Percentiles rank a stretch among this genome's conserved stretches.
phyloP scores from a whole-genome alignment of 2,329 filamentous ascomycete species.

The Uncinocarpus reesii region DNA sequence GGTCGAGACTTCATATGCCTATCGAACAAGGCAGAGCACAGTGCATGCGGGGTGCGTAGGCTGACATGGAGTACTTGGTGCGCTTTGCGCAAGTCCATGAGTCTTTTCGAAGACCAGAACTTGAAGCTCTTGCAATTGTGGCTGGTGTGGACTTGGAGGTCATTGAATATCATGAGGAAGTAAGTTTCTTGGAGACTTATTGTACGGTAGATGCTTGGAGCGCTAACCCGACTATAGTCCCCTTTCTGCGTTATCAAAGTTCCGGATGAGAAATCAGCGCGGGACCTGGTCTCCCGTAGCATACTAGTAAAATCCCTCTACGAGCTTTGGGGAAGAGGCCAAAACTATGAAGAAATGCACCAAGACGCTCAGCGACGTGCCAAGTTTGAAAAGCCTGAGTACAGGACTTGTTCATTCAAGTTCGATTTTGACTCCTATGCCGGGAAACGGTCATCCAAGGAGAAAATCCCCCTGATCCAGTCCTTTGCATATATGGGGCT shows the following conservation, averaged over 20 bases:
- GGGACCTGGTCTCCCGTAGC: slow-evolving; percentile 59
- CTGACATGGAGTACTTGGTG: slow-evolving; percentile 63
- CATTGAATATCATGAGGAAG: slow-evolving; percentile 62
- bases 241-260: slow-evolving; percentile 74
- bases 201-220: slow-evolving; percentile 8
- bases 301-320: slow-evolving; percentile 76
- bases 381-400: slow-evolving; percentile 55
- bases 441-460: slow-evolving; percentile 53
- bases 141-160: slow-evolving; percentile 59
- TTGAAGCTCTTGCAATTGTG: slow-evolving; percentile 65
- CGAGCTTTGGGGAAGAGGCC: slow-evolving; percentile 74
- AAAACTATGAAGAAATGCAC: slow-evolving; percentile 59
- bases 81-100: slow-evolving; percentile 85
- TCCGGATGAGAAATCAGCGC: slow-evolving; percentile 54
- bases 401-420: slow-evolving; percentile 60
- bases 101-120: slow-evolving; percentile 76
- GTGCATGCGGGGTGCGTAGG: too few species aligned
- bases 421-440: slow-evolving; percentile 78
- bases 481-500: slow-evolving; percentile 70
- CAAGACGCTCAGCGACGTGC: slow-evolving; percentile 51
- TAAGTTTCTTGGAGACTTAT: slow-evolving; percentile 38
- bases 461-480: slow-evolving; percentile 68
- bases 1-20: too few species aligned
- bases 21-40: too few species aligned
- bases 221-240: slow-evolving; percentile 46